phyloP scores from a whole-genome alignment of 2,329 filamentous ascomycete species.

The Colletotrichum acutatum region DNA sequence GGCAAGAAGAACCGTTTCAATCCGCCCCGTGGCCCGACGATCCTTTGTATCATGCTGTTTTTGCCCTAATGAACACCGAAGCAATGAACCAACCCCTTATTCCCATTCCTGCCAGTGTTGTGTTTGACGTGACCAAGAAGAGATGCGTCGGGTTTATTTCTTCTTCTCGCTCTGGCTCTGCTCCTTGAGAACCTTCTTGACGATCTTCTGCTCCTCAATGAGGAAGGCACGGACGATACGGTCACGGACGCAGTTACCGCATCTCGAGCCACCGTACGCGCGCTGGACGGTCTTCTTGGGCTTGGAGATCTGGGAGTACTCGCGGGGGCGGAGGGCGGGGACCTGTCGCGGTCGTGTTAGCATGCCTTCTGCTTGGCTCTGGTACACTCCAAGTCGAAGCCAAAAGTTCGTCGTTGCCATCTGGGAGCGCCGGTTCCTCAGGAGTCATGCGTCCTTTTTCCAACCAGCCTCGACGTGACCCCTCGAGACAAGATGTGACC shows the following conservation, averaged over 20 bases:
- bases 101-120: conserved; percentile 38
- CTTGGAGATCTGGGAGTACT: conserved; percentile 97
- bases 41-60: conserved; percentile 59
- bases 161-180: conserved; percentile 80
- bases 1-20: conserved; percentile 48
- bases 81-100: conserved; percentile 58
- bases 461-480: not conserved
- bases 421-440: conserved; percentile 11
- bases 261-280: conserved; percentile 98
- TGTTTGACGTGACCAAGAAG: conserved; percentile 38
- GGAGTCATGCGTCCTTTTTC: not conserved
- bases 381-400: not conserved
- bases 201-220: conserved; percentile 99
- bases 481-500: not conserved
- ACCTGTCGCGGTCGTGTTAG: conserved; percentile 63
- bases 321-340: conserved; percentile 96
- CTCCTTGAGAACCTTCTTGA: conserved; percentile 99
- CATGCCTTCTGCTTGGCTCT: not conserved
- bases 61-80: conserved; percentile 65
- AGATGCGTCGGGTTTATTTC: conserved; percentile 65
- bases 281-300: conserved; percentile 99
- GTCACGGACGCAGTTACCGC: conserved; percentile 98
- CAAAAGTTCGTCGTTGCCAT: conserved; percentile 5
- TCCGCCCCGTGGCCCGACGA: conserved; percentile 38
- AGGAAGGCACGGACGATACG: conserved; percentile 97